phyloP scores from a whole-genome alignment of 2,329 filamentous ascomycete species.

The Fulvia fulva region DNA sequence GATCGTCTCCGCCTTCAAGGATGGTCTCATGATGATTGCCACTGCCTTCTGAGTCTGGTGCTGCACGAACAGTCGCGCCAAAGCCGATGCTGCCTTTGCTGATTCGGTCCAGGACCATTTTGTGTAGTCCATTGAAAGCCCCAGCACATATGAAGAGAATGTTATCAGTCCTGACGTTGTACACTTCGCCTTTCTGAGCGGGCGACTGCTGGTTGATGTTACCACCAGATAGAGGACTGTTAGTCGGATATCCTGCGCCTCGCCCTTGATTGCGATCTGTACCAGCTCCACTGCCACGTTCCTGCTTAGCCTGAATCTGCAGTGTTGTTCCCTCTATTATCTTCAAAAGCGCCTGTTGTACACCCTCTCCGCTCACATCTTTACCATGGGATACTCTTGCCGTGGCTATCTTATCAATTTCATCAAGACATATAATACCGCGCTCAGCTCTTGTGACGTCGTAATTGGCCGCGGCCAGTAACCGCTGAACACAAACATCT shows the following conservation, averaged over 20 bases:
- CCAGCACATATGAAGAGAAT: constrained; percentile 97
- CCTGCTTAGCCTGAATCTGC: constrained; percentile 83
- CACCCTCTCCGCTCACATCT: constrained; percentile 92
- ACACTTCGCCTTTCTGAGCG: constrained; percentile 53
- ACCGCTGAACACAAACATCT: constrained; percentile 87
- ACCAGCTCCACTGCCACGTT: constrained; percentile 45
- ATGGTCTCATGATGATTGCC: constrained; percentile 57
- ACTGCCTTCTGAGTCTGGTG: constrained; percentile 19
- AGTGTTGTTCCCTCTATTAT: constrained; percentile 94
- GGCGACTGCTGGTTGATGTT: constrained; percentile 26
- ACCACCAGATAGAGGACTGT: constrained; percentile 36
- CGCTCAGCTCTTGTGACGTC: constrained; percentile 79
- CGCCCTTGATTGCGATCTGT: constrained; percentile 16
- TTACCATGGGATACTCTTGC: constrained; percentile 83
- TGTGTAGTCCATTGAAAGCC: constrained; percentile 89
- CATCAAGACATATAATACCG: constrained; percentile 92
- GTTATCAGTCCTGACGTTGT: constrained; percentile 84
- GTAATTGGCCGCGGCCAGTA: constrained; percentile 87
- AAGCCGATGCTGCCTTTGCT: constrained; percentile 87
- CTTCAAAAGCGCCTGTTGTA: constrained; percentile 92
- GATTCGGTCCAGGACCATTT: constrained; percentile 80
- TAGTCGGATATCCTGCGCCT: constrained; percentile 31
- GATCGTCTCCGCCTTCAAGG: constrained; percentile 54
- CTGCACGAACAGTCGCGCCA: constrained; percentile 69
- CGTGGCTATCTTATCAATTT: constrained; percentile 95